Conservation (phyloP, 768 basidiomycete genomes). For the Naganishia kalamii region DNA sequence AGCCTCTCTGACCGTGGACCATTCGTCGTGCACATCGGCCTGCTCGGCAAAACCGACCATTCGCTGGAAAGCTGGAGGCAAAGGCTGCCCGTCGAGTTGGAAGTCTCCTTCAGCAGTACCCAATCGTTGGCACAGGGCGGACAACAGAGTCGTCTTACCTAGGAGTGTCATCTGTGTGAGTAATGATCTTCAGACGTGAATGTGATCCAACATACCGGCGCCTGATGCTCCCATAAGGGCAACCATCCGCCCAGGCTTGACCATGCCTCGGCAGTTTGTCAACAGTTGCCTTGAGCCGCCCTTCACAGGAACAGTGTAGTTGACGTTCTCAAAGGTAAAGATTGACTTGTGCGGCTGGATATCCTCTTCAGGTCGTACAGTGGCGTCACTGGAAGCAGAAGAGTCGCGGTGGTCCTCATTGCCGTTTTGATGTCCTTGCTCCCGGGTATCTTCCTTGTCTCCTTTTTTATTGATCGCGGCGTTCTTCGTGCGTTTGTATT, state of each 20-base stretch:
- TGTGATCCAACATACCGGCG: no score
- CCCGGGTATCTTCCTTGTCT: background rate
- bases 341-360: slow-evolving; percentile 49
- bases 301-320: slow-evolving; percentile 54
- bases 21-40: slow-evolving; percentile 26
- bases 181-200: no score
- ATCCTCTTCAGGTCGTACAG: slow-evolving; percentile 44
- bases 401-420: slow-evolving; percentile 48
- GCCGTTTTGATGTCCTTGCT: slow-evolving; percentile 38
- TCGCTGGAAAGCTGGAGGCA: slow-evolving; percentile 48
- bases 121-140: slow-evolving; percentile 31
- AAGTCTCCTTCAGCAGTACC: slow-evolving; percentile 47
- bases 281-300: slow-evolving; percentile 45
- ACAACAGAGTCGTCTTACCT: slow-evolving; percentile 49
- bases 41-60: slow-evolving; percentile 49
- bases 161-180: no score
- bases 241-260: slow-evolving; percentile 48
- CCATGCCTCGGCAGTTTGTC: slow-evolving; percentile 47
- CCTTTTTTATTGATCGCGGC: slow-evolving; percentile 60
- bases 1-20: slow-evolving; percentile 58
- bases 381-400: slow-evolving; percentile 51
- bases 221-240: slow-evolving; percentile 53
- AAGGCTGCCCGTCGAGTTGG: slow-evolving; percentile 46
- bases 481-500: slow-evolving; percentile 37
- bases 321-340: slow-evolving; percentile 65